phyloP scores from a whole-genome alignment of 805 yeast genomes.

The Candida qinlingensis region DNA sequence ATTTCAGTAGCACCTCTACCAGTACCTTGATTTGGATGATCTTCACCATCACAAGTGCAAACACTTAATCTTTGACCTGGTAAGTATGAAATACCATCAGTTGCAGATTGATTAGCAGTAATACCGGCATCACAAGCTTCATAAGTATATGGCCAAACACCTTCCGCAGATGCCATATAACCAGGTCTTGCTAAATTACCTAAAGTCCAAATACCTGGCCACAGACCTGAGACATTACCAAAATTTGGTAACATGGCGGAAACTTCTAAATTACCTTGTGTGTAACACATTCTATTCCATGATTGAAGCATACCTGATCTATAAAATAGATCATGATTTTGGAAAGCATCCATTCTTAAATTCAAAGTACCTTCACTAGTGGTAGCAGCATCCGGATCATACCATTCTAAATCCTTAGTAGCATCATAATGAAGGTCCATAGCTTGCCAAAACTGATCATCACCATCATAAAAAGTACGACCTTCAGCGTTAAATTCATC shows the following conservation, averaged over 20 bases:
- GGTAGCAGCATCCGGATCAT: slow-evolving; percentile 42
- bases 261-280: slow-evolving; percentile 35
- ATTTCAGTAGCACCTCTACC: slow-evolving; percentile 50
- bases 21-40: slow-evolving; percentile 41
- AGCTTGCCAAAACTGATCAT: slow-evolving; percentile 44
- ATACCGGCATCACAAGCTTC: slow-evolving; percentile 46
- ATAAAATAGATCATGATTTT: slow-evolving; percentile 39
- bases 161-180: slow-evolving; percentile 41
- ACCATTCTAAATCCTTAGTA: slow-evolving; percentile 46
- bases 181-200: slow-evolving; percentile 48
- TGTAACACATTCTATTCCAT: slow-evolving; percentile 44
- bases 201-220: slow-evolving; percentile 49
- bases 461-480: slow-evolving; percentile 41
- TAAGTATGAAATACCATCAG: slow-evolving; percentile 42
- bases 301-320: slow-evolving; percentile 44
- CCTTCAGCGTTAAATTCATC: slow-evolving; percentile 47
- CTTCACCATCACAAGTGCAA: slow-evolving; percentile 41
- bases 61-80: slow-evolving; percentile 40
- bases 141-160: slow-evolving; percentile 47
- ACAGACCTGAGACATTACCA: slow-evolving; percentile 38
- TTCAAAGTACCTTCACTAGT: slow-evolving; percentile 38
- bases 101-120: slow-evolving; percentile 43
- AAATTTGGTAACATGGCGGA: slow-evolving; percentile 39
- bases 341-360: slow-evolving; percentile 36
- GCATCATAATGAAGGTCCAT: slow-evolving; percentile 42